A percentile compares a stretch with the other conserved stretches of the same genome.
These are phyloP conservation scores for Pyronema domesticum DNA, from an alignment of 495 filamentous ascomycete genomes.

Conservation along the genomic window DNA sequence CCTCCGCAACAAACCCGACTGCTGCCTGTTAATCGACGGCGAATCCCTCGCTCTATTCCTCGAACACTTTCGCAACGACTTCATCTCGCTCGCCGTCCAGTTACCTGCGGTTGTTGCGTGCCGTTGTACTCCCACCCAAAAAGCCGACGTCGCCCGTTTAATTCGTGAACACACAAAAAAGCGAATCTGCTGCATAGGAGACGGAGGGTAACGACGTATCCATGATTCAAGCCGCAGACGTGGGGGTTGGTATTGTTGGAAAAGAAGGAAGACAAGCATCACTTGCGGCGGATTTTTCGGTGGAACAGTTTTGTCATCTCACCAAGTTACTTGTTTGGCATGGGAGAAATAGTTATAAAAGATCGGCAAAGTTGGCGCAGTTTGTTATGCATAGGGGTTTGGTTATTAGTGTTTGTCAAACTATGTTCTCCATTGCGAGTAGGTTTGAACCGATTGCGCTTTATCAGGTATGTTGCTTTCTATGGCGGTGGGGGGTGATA, in stretches of 20 bases:
- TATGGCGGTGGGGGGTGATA: constrained; percentile 1
- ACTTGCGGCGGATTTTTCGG: constrained; percentile 88
- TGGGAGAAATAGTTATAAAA: constrained; percentile 89
- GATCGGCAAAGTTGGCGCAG: constrained; percentile 84
- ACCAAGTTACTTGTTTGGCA: constrained; percentile 97
- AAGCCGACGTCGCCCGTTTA: constrained; percentile 77
- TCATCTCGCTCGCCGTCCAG: constrained; percentile 73
- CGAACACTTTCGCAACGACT: constrained; percentile 57
- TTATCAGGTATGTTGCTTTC: constrained; percentile 41
- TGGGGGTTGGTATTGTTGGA: constrained; percentile 93
- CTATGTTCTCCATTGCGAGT: constrained; percentile 85
- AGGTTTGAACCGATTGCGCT: constrained; percentile 83
- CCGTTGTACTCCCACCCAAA: constrained; percentile 92
- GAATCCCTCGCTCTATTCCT: constrained; percentile 73
- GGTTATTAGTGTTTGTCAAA: constrained; percentile 88
- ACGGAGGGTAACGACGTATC: constrained; percentile 96
- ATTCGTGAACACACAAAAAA: constrained; percentile 88
- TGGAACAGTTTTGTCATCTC: constrained; percentile 87
- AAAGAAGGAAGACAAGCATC: constrained; percentile 93
- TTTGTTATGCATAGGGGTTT: constrained; percentile 97
- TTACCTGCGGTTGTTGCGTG: constrained; percentile 90
- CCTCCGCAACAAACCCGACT: constrained; percentile 66
- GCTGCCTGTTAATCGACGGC: constrained; percentile 84
- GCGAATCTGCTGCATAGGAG: constrained; percentile 87
- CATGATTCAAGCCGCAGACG: constrained; percentile 97